Evolutionary conservation across 106 monocot genomes (phyloP), one percentile per base, ranked within the genome.

Genomic region (Vanilla planifolia): DNA sequence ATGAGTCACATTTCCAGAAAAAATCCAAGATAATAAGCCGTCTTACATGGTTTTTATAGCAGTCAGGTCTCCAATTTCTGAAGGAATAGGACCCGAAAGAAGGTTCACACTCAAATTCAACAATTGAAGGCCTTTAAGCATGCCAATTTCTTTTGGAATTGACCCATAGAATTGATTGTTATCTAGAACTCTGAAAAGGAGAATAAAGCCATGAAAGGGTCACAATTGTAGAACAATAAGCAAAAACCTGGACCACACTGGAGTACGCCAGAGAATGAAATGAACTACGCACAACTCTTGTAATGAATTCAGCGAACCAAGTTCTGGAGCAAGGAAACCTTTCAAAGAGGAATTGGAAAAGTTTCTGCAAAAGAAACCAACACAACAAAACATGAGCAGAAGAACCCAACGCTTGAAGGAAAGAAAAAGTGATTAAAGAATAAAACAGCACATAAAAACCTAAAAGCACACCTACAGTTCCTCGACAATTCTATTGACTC

Each of bases 101-200:
- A 43, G 48, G 67, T 88, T 88, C 27, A 10, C 14, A 44, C 87
- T 73, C 66, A 88, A 67, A 70, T 87, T 48, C 68, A 87, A 60
- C 55, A 73, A 16, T 8, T 8, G 43, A 16, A 88, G 72, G 42
- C 21, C 65, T 48, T 71, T 73, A 62, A 98, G 60, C 59, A 43
- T 70, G 52, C 92, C 72, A 30, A 98, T 82, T 75, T 92, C 65
- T 69, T 75, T 71, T 0, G 96, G 96, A 53, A 98, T 98, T 14
- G 75, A 19, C 6, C 92, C 98, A 55, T 57, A 33, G 61, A 98
- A 27, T 28, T 66, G 55, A 75, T 92, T 98, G 26, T 69, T 42
- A 37, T 71, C 64, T 32, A 92, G 71, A 63, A 62, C 46, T 41
- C 98, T 98, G 82, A 51, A 71, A 40, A 59, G 51, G n/a, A n/a